Evolutionary conservation across 75 land plant genomes (phyloP), one percentile per base, ranked within the genome.

Genomic region (Sequoiadendron giganteum): DNA sequence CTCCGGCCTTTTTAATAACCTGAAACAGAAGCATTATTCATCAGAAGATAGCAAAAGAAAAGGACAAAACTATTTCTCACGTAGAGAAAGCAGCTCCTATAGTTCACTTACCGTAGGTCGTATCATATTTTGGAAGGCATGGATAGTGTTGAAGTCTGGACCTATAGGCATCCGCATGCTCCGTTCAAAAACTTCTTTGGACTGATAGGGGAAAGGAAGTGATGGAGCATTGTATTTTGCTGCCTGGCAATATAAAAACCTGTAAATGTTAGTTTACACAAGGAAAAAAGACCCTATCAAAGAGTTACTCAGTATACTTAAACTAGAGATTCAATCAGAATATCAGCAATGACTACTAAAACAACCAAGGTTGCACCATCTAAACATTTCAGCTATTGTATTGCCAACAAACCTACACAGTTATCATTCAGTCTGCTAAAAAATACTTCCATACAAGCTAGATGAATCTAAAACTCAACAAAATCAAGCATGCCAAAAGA

Each of bases 161-260:
- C 97, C 99, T 87, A 98, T 89, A 36, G 99, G 99, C 96, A 98
- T 94, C 18, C 99, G 92, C 47, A 94, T 90, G 82, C 96, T 97
- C 80, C 91, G 93, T 91, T 98, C 95, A 85, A 89, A 95, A 84
- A 91, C 91, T 58, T 95, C 95, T 83, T 88, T 91, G 30, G 93
- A 92, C 18, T 86, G 89, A 80, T 86, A 91, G 40, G 96, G 96
- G 54, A 94, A 94, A 5, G 96, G 96, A 85, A 94, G 78, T n/a
- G 84, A 70, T 39, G 92, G 76, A 14, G 94, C 87, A 38, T 85
- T 85, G 55, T 95, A 92, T 87, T 97, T 98, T 87, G 92, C 93
- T 79, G 95, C 93, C 99, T 98, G 94, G 18, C 78, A 68, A 90
- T 85, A 47, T 39, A 48, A 83, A 84, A 65, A 48, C 32, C 10